phyloP scores from a whole-genome alignment of 805 yeast genomes.

The Saturnispora zaruensis region DNA sequence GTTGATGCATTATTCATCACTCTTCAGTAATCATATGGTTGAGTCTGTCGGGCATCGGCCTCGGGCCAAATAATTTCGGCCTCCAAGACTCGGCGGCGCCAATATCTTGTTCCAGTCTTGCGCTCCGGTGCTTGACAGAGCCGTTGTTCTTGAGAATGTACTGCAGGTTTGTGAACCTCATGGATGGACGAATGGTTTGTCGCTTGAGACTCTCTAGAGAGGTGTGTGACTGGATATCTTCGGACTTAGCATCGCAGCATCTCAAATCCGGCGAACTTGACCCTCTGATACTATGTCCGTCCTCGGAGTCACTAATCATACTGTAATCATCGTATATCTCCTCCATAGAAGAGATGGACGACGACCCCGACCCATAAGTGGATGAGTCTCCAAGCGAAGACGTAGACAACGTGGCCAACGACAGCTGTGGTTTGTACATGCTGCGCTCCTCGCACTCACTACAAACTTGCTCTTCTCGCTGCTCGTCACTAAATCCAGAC shows the following conservation, averaged over 20 bases:
- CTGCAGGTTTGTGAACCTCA: slow-evolving; percentile 7
- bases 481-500: background rate
- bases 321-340: slow-evolving; percentile 9
- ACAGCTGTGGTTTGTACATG: background rate
- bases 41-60: slow-evolving; percentile 5
- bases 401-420: background rate
- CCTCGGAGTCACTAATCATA: slow-evolving; percentile 1
- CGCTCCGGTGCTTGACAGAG: background rate
- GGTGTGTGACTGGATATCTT: no score
- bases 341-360: background rate
- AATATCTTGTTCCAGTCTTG: background rate
- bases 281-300: background rate
- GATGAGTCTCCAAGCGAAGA: background rate
- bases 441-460: background rate
- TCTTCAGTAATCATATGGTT: background rate
- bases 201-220: slow-evolving; percentile 13
- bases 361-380: background rate
- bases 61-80: slow-evolving; percentile 5
- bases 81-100: slow-evolving; percentile 7
- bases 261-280: background rate
- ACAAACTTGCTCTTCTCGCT: background rate
- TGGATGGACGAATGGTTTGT: slow-evolving; percentile 3
- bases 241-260: background rate
- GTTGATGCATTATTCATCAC: no score
- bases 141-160: slow-evolving; percentile 7